Conservation (phyloP, 2,329 filamentous ascomycete species). For the Bipolaris gigantea region DNA sequence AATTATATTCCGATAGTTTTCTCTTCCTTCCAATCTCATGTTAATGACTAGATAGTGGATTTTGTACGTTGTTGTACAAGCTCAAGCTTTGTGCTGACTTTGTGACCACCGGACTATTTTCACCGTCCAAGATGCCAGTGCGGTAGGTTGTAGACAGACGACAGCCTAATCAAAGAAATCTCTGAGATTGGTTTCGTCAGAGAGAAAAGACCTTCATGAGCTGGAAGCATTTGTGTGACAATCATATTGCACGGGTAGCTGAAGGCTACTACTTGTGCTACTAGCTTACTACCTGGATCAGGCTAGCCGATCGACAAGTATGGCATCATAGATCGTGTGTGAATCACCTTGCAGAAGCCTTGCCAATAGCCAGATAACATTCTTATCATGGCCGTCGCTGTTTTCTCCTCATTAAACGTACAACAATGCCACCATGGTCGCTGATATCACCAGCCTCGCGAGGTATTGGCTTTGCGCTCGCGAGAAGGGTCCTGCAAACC, state of each 20-base stretch:
- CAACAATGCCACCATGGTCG: conserved; percentile 51
- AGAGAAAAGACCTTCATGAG: background rate
- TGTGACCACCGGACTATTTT: no score
- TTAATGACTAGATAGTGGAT: no score
- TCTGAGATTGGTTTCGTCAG: background rate
- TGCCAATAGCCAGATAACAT: background rate
- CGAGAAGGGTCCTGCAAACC: conserved; percentile 59
- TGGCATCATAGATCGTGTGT: conserved; percentile 39
- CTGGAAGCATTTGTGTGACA: background rate
- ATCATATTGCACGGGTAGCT: background rate
- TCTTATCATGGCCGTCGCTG: conserved; percentile 11
- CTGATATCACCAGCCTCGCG: conserved; percentile 63
- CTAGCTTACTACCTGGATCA: background rate
- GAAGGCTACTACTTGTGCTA: background rate
- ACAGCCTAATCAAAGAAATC: background rate
- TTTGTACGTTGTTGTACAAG: no score
- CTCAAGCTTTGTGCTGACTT: no score
- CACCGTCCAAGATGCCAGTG: no score
- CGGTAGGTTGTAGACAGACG: background rate
- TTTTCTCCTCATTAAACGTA: background rate
- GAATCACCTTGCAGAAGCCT: conserved; percentile 10
- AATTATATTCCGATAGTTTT: background rate
- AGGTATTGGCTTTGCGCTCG: conserved; percentile 65
- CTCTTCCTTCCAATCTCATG: no score
- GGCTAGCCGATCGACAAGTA: conserved; percentile 29